Conservation (phyloP, 768 basidiomycete genomes). For the Tulasnella sp. region DNA sequence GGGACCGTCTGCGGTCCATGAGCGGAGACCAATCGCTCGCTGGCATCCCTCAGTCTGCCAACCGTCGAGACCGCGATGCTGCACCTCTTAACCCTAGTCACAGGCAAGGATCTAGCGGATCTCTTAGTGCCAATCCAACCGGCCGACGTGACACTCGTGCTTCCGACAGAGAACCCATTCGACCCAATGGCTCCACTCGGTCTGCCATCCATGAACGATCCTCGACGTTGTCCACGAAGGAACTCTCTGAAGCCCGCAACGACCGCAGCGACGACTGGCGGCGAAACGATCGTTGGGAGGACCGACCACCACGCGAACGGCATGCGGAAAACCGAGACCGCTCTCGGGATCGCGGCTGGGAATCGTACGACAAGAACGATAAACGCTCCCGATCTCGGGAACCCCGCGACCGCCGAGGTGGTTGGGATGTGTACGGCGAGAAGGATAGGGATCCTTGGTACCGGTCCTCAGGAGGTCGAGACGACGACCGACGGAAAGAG, state of each 20-base stretch:
- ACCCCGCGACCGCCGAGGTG: conserved; percentile 28
- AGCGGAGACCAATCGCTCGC: conserved; percentile 37
- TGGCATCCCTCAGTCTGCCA: conserved; percentile 12
- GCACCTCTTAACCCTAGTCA: conserved; percentile 4
- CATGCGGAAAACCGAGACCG: conserved; percentile 62
- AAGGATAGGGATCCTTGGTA: conserved; percentile 25
- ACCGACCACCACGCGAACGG: conserved; percentile 46
- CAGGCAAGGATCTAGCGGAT: conserved; percentile 14
- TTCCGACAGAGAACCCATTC: conserved; percentile 22
- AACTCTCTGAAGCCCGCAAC: conserved; percentile 10
- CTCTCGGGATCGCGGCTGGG: conserved; percentile 47
- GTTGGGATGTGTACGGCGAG: conserved; percentile 13
- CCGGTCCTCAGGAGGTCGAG: neutral
- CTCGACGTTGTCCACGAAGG: conserved; percentile 5
- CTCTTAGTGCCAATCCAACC: conserved; percentile 10
- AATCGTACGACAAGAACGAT: conserved; percentile 34
- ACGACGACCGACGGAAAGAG: conserved; percentile 17
- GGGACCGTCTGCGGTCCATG: conserved; percentile 45
- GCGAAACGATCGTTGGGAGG: conserved; percentile 54
- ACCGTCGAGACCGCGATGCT: conserved; percentile 25
- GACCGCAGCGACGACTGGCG: conserved; percentile 83
- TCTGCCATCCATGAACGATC: conserved; percentile 8
- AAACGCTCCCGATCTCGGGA: conserved; percentile 24
- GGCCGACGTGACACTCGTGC: conserved; percentile 26
- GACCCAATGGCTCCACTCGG: neutral